These are phyloP conservation scores for Pseudopithomyces maydicus DNA, from an alignment of 2,329 filamentous ascomycete genomes.

Conservation along the genomic window DNA sequence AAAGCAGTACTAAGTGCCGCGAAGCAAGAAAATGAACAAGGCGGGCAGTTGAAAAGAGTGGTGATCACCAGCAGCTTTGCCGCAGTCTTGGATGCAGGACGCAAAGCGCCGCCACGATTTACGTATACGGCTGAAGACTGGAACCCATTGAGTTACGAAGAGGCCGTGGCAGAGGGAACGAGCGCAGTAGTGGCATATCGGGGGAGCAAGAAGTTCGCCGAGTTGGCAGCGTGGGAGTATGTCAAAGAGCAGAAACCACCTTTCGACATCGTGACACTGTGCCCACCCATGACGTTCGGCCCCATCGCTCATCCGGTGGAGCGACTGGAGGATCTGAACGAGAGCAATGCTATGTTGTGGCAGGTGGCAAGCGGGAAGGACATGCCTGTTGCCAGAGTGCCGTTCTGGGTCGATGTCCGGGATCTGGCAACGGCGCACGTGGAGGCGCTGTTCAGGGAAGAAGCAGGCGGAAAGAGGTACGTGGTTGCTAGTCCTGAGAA, in stretches of 20 bases:
- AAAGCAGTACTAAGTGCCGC: slow-evolving; percentile 46
- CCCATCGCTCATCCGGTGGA: slow-evolving; percentile 22
- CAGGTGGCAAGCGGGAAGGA: slow-evolving; percentile 34
- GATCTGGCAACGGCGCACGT: slow-evolving; percentile 54
- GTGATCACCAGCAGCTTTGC: slow-evolving; percentile 25
- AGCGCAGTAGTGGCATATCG: slow-evolving; percentile 24
- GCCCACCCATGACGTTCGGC: slow-evolving; percentile 34
- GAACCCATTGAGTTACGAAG: slow-evolving; percentile 30
- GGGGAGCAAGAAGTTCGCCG: slow-evolving; percentile 31
- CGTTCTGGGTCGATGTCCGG: slow-evolving; percentile 55
- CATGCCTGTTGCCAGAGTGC: slow-evolving; percentile 47
- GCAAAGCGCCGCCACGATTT: slow-evolving; percentile 14
- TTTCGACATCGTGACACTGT: slow-evolving; percentile 29
- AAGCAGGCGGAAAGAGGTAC: slow-evolving; percentile 49
- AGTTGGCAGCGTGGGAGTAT: slow-evolving; percentile 31
- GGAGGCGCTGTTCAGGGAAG: slow-evolving; percentile 46
- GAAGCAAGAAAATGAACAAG: background rate
- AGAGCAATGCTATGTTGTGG: slow-evolving; percentile 28
- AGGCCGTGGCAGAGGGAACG: slow-evolving; percentile 19
- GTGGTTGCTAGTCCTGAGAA: slow-evolving; percentile 48
- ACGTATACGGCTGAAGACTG: slow-evolving; percentile 31
- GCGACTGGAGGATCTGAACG: slow-evolving; percentile 24
- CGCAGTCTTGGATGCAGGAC: slow-evolving; percentile 14
- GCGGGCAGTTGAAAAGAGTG: slow-evolving; percentile 21
- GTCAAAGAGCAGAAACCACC: slow-evolving; percentile 21